Percentiles rank a stretch among this genome's conserved stretches.
These are phyloP conservation scores for Boletus bicolor DNA, from an alignment of 768 basidiomycete genomes.

Conservation along the genomic window DNA sequence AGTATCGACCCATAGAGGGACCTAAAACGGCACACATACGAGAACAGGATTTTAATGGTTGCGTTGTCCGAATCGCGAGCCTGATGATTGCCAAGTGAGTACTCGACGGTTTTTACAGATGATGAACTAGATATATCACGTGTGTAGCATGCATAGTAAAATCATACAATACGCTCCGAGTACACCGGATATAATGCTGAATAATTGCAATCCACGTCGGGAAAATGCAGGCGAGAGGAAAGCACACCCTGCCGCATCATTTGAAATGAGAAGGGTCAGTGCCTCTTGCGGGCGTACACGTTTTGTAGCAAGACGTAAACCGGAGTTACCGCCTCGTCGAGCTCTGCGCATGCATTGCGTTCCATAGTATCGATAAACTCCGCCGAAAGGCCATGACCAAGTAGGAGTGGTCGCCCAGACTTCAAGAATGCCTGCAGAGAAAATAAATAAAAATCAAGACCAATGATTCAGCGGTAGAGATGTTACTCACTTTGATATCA, in stretches of 20 bases:
- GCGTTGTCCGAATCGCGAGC: neutral
- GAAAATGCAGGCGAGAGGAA: neutral
- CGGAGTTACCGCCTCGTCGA: slow-evolving; percentile 43
- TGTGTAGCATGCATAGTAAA: slow-evolving; percentile 12
- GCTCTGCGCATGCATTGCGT: slow-evolving; percentile 47
- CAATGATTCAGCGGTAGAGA: neutral
- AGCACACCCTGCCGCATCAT: neutral
- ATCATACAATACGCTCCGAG: slow-evolving; percentile 18
- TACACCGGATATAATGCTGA: slow-evolving; percentile 21
- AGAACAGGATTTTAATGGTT: neutral
- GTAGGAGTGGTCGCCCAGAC: slow-evolving; percentile 64
- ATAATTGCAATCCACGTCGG: slow-evolving; percentile 1
- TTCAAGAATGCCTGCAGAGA: slow-evolving; percentile 55
- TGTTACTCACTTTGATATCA: slow-evolving; percentile 49
- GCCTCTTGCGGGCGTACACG: slow-evolving; percentile 49
- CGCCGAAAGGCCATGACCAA: slow-evolving; percentile 58
- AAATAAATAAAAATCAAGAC: neutral
- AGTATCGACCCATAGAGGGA: neutral
- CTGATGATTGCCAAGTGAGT: neutral
- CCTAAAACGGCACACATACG: too few species aligned
- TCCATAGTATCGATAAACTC: slow-evolving; percentile 53
- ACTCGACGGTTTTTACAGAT: slow-evolving; percentile 3
- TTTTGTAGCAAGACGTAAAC: slow-evolving; percentile 57
- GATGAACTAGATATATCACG: neutral
- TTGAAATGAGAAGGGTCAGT: slow-evolving; percentile 11